Conservation (phyloP, 441 rosid genomes). For the Breynia disticha region DNA sequence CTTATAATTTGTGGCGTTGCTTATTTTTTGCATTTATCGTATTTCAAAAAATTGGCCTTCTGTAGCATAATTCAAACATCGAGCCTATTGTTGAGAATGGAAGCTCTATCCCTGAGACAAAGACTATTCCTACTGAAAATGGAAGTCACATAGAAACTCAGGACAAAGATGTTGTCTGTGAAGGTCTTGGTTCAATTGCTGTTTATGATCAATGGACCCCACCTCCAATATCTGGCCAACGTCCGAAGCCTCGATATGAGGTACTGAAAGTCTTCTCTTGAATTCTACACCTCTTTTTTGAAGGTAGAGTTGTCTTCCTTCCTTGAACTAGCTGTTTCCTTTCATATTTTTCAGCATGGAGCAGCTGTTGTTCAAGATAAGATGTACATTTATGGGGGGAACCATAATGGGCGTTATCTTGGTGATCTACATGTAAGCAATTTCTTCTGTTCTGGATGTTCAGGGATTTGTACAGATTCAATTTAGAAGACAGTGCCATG, state of each 20-base stretch:
- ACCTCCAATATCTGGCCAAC: conserved; percentile 73
- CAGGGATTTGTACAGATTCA: background rate
- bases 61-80: conserved; percentile 52
- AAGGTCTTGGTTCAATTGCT: conserved; percentile 59
- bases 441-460: conserved; percentile 5
- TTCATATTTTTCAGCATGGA: conserved; percentile 63
- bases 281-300: conserved; percentile 4
- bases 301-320: conserved; percentile 6
- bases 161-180: conserved; percentile 83
- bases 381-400: conserved; percentile 95
- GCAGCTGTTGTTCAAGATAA: conserved; percentile 83
- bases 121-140: conserved; percentile 58
- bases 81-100: conserved; percentile 64
- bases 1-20: background rate
- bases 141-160: conserved; percentile 55
- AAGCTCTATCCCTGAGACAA: conserved; percentile 50
- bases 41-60: conserved; percentile 17
- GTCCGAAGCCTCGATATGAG: conserved; percentile 92
- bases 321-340: conserved; percentile 10
- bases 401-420: conserved; percentile 97
- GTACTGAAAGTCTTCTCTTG: conserved; percentile 23
- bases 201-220: conserved; percentile 86
- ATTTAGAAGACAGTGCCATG: background rate
- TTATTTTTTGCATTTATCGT: background rate
- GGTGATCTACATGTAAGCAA: conserved; percentile 86